Evolutionary conservation across 1,284 basidiomycete genomes (phyloP).

Genomic region (Ceratobasidium sp.): DNA sequence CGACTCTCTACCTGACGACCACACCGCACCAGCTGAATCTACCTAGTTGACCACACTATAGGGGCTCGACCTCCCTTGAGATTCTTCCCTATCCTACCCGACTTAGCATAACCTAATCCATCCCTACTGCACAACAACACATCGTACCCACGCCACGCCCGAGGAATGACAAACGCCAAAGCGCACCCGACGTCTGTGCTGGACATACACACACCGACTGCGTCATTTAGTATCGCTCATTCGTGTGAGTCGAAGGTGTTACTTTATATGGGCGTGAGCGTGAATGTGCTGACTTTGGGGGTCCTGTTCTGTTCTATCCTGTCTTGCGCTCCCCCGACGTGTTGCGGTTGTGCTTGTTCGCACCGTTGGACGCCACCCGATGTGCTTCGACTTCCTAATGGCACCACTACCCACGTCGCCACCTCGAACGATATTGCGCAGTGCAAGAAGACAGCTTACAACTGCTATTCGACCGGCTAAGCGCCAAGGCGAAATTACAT

Average conservation of each 20-base stretch:
- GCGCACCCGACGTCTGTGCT: slow-evolving; percentile 58
- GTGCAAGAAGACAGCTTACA: slow-evolving; percentile 76
- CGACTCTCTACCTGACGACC: background rate
- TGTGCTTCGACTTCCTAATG: background rate
- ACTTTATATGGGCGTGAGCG: background rate
- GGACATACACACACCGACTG: slow-evolving; percentile 78
- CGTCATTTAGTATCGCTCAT: slow-evolving; percentile 79
- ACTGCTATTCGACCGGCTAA: slow-evolving; percentile 75
- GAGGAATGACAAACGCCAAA: slow-evolving; percentile 29
- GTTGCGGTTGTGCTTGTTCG: too few relatives aligned
- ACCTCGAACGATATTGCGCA: slow-evolving; percentile 51
- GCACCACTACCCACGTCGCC: slow-evolving; percentile 45
- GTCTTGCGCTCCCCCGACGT: too few relatives aligned
- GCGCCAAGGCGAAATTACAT: slow-evolving; percentile 70
- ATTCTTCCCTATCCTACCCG: background rate
- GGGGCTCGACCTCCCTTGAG: background rate
- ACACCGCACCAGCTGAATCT: background rate
- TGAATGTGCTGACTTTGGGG: slow-evolving; percentile 17
- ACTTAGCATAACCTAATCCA: background rate
- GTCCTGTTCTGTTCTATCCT: background rate
- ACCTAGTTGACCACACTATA: background rate
- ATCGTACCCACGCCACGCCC: background rate
- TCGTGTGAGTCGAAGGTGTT: slow-evolving; percentile 66
- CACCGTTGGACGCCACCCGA: too few relatives aligned
- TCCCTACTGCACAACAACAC: background rate